These are phyloP conservation scores for Rhodamnia argentea DNA, from an alignment of 345 rosid genomes.

Conservation along the genomic window DNA sequence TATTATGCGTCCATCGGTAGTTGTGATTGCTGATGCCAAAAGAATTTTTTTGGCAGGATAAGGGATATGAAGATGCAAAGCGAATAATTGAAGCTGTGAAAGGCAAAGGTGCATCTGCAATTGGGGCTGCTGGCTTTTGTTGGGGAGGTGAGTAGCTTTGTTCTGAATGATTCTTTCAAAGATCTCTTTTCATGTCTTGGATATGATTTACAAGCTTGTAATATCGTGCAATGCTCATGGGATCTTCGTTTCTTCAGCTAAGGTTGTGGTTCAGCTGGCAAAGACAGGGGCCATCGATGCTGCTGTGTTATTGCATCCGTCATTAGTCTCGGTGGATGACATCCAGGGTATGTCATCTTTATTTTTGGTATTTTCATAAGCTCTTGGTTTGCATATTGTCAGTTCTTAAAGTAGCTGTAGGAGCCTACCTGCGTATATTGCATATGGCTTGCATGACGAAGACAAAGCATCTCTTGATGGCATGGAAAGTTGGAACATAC, in stretches of 20 bases:
- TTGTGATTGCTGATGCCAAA: neutral
- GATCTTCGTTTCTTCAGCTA: neutral
- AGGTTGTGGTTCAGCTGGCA: neutral
- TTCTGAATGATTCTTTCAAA: neutral
- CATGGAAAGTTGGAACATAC: too few species aligned
- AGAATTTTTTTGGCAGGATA: neutral
- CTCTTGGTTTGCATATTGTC: neutral
- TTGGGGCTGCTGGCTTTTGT: slow-evolving; percentile 34
- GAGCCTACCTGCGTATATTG: neutral
- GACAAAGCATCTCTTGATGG: too few species aligned
- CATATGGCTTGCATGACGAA: too few species aligned
- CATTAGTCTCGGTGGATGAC: neutral
- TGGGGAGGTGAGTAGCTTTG: slow-evolving; percentile 12
- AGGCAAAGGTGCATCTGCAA: slow-evolving; percentile 12
- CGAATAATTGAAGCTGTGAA: slow-evolving; percentile 10
- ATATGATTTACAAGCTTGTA: neutral
- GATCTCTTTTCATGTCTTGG: neutral
- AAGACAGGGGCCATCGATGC: neutral
- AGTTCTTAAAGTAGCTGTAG: neutral
- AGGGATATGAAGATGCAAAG: neutral
- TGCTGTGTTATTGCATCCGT: neutral
- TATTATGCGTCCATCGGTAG: neutral
- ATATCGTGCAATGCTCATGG: neutral
- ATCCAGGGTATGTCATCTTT: neutral
- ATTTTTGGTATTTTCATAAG: neutral